Conservation (phyloP, 2,329 filamentous ascomycete genomes). For the Fusarium metavorans region DNA sequence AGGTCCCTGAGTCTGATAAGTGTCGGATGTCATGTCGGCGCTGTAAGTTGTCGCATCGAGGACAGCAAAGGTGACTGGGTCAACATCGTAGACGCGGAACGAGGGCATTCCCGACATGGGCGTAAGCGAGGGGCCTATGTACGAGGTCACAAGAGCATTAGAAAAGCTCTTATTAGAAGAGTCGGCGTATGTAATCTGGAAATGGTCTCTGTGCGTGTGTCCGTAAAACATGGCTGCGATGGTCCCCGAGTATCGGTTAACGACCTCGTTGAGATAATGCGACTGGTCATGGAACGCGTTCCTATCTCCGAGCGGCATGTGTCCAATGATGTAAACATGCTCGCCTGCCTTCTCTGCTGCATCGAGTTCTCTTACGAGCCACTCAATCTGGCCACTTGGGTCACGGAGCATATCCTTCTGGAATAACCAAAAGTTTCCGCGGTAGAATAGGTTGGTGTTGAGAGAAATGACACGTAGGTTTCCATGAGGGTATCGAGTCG, state of each 20-base stretch:
- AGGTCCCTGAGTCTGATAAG: slow-evolving; percentile 59
- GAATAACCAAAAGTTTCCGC: slow-evolving; percentile 68
- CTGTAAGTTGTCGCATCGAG: slow-evolving; percentile 67
- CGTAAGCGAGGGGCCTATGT: slow-evolving; percentile 66
- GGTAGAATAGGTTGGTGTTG: slow-evolving; percentile 71
- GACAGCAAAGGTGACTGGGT: slow-evolving; percentile 67
- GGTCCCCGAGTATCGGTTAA: slow-evolving; percentile 65
- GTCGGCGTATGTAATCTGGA: slow-evolving; percentile 66
- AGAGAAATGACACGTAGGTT: slow-evolving; percentile 69
- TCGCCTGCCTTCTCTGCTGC: slow-evolving; percentile 63
- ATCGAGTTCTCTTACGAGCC: slow-evolving; percentile 66
- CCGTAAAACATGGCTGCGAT: slow-evolving; percentile 69
- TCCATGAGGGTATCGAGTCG: slow-evolving; percentile 56
- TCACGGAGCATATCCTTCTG: slow-evolving; percentile 62
- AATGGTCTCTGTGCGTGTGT: slow-evolving; percentile 69
- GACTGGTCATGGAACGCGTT: slow-evolving; percentile 66
- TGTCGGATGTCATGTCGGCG: slow-evolving; percentile 61
- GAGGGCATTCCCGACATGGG: slow-evolving; percentile 67
- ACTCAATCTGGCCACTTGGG: slow-evolving; percentile 64
- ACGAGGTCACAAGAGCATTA: slow-evolving; percentile 63
- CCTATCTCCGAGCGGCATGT: slow-evolving; percentile 64
- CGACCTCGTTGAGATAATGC: slow-evolving; percentile 65
- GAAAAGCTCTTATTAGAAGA: slow-evolving; percentile 55
- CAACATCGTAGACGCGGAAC: slow-evolving; percentile 70
- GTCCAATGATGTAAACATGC: slow-evolving; percentile 68